phyloP scores from a whole-genome alignment of 768 basidiomycete species.

The Auricularia sp. region DNA sequence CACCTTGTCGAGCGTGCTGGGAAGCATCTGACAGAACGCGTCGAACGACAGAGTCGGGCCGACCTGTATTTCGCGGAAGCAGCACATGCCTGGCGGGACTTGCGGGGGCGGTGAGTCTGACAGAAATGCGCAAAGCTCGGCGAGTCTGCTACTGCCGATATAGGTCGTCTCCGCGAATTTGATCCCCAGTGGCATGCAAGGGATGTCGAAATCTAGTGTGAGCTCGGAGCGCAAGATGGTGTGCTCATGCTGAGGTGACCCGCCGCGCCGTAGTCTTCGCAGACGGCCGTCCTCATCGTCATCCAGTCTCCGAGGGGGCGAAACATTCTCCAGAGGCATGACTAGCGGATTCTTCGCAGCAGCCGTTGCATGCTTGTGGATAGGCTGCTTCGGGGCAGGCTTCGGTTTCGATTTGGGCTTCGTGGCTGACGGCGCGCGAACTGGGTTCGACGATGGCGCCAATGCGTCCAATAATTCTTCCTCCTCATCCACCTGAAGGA shows the following conservation, averaged over 20 bases:
- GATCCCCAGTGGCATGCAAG: slow-evolving; percentile 39
- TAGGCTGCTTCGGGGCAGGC: too few relatives aligned
- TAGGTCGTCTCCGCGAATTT: slow-evolving; percentile 44
- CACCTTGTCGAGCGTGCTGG: slow-evolving; percentile 34
- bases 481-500: too few relatives aligned
- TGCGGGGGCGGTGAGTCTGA: slow-evolving; percentile 20
- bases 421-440: too few relatives aligned
- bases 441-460: too few relatives aligned
- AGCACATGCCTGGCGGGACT: slow-evolving; percentile 23
- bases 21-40: slow-evolving; percentile 30
- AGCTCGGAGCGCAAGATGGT: slow-evolving; percentile 15
- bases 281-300: neutral
- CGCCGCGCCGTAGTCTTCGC: neutral
- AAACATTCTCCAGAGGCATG: neutral
- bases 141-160: slow-evolving; percentile 50
- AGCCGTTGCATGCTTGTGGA: neutral
- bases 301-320: neutral
- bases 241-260: neutral
- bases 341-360: neutral
- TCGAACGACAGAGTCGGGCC: slow-evolving; percentile 31
- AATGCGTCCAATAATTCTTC: too few relatives aligned
- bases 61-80: slow-evolving; percentile 31
- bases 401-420: too few relatives aligned
- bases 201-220: slow-evolving; percentile 43
- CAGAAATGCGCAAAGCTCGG: slow-evolving; percentile 39